Base-by-base conservation (phyloP, 257 asterid genomes). In the Penstemon barbatus region DNA sequence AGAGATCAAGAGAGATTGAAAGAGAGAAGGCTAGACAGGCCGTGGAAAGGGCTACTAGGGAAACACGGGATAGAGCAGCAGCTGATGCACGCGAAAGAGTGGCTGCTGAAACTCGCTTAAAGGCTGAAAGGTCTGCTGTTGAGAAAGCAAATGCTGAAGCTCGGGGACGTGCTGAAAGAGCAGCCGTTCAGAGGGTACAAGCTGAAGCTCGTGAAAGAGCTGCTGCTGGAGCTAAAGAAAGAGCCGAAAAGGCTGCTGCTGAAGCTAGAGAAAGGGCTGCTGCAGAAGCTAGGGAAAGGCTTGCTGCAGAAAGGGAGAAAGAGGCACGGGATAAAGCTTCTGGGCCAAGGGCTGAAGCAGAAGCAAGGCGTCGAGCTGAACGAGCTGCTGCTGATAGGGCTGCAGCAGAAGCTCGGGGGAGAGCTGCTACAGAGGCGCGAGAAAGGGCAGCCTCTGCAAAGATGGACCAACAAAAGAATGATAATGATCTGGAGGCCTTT, bases 31-130 rank as follows among this genome's bases (percentile, higher is more conserved):
- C 66, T 44, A 89, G 95, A 73, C 96, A 86, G 73, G 97, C 95
- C 57, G 98, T 89, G 40, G 98, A 88, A 73, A 86, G 98, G 90
- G 97, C 97, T 72, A 86, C 89, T 13, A 87, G 94, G 83, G 99
- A 93, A 76, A 97, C 98, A 45, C 97, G 99, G 46, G 96, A 92
- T 77, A 82, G 97, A 83, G 98, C 98, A 58, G 91, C 89, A 19
- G 80, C 72, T 40, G 95, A 80, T 13, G 94, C 96, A 57, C 83
- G 89, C 3, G 95, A 84, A 60, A 85, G 87, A 80, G 92, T 87
- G 5, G 81, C 84, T 2, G 75, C 83, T 41, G 97, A 77, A 68
- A 88, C 90, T 69, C 91, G 94, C 49, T 59, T 79, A 67, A 85
- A 77, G 83, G 74, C 88, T 71, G 98, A 88, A 75, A 83, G 92